Conservation (phyloP, 306 rosid genomes). For the Cotoneaster glaucophyllus region DNA sequence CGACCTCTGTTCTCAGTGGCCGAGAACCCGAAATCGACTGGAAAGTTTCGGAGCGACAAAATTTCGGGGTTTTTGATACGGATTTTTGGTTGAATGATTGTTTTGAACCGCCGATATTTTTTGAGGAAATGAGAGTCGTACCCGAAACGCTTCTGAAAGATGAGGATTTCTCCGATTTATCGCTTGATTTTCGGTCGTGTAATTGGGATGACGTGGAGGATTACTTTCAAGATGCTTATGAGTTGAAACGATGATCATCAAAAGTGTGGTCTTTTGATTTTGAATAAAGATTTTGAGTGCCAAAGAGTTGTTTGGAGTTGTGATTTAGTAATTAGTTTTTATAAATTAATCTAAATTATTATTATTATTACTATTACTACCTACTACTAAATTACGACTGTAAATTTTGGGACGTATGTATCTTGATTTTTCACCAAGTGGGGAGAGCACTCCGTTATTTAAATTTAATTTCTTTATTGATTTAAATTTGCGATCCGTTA, state of each 20-base stretch:
- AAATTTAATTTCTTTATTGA: neutral
- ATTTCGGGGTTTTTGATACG: slow-evolving; percentile 3
- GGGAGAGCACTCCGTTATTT: neutral
- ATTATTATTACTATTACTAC: neutral
- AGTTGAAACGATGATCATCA: neutral
- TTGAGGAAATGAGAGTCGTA: slow-evolving; percentile 11
- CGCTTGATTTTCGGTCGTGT: slow-evolving; percentile 41
- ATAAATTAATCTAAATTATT: neutral
- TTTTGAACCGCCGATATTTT: slow-evolving; percentile 14
- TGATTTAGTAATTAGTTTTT: neutral
- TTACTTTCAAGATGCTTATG: slow-evolving; percentile 39
- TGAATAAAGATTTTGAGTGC: neutral
- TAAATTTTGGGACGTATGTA: neutral
- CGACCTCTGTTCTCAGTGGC: slow-evolving; percentile 37
- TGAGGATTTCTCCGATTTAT: slow-evolving; percentile 25
- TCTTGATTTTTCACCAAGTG: neutral
- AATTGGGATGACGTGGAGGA: slow-evolving; percentile 62
- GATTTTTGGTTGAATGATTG: neutral
- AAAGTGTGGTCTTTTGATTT: neutral
- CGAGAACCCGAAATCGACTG: neutral
- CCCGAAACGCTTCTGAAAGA: neutral
- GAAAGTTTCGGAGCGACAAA: slow-evolving; percentile 4
- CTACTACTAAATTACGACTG: neutral
- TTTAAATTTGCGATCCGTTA: no score
- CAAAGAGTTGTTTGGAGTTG: neutral